phyloP scores from a whole-genome alignment of 805 yeast genomes.

The Candida krabiensis region DNA sequence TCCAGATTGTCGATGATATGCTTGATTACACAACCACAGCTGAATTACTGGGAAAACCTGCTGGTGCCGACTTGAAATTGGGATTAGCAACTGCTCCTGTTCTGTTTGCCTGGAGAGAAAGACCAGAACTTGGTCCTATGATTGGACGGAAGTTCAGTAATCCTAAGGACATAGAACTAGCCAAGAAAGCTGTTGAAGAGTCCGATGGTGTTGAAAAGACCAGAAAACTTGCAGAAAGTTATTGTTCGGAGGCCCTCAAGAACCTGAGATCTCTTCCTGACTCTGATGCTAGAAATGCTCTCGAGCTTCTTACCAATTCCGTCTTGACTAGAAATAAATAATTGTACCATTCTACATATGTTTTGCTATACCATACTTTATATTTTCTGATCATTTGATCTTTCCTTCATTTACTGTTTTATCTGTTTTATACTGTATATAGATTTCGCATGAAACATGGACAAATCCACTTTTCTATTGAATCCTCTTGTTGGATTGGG shows the following conservation, averaged over 20 bases:
- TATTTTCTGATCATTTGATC: neutral
- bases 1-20: constrained; percentile 95
- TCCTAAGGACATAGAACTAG: constrained; percentile 83
- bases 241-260: constrained; percentile 70
- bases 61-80: constrained; percentile 89
- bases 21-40: constrained; percentile 91
- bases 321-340: constrained; percentile 79
- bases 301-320: constrained; percentile 80
- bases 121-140: constrained; percentile 79
- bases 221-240: constrained; percentile 69
- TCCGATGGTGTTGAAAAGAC: constrained; percentile 79
- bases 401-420: too few relatives aligned
- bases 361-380: neutral
- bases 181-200: constrained; percentile 68
- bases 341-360: constrained; percentile 1
- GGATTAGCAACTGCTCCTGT: constrained; percentile 98
- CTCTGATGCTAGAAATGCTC: constrained; percentile 84
- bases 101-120: constrained; percentile 87
- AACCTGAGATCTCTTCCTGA: constrained; percentile 79
- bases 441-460: too few relatives aligned
- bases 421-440: too few relatives aligned
- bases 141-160: constrained; percentile 79
- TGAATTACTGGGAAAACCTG: constrained; percentile 86
- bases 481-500: too few relatives aligned
- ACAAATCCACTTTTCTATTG: too few relatives aligned